Evolutionary conservation across 164 flowering plant genomes (phyloP).

Genomic region (Protea cynaroides): DNA sequence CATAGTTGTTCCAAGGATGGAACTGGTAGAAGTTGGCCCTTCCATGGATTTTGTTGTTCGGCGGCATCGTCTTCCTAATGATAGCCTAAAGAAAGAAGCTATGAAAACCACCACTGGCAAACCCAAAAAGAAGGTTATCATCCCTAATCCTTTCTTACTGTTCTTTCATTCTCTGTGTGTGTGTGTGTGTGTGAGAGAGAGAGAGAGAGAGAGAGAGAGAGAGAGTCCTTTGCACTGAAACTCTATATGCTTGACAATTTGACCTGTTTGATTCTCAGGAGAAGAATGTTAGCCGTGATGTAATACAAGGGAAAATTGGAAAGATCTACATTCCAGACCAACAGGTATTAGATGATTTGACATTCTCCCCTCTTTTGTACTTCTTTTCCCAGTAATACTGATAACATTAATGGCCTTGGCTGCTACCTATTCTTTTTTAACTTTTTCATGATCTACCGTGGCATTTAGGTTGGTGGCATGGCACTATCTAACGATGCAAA

Average conservation of each 20-base stretch:
- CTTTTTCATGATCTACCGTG: neutral
- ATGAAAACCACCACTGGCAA: conserved; percentile 56
- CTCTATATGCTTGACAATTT: neutral
- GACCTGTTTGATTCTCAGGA: conserved; percentile 36
- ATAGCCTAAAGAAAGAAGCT: conserved; percentile 62
- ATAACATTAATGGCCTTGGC: neutral
- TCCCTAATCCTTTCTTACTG: neutral
- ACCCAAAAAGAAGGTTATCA: conserved; percentile 70
- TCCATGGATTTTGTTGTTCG: conserved; percentile 89
- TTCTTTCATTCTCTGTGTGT: neutral
- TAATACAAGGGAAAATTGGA: conserved; percentile 58
- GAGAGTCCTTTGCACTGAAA: neutral
- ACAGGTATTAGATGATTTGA: conserved; percentile 34
- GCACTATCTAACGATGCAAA: conserved; percentile 45
- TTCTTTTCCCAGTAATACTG: neutral
- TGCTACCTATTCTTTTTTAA: neutral
- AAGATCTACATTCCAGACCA: conserved; percentile 88
- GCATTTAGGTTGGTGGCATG: conserved; percentile 50
- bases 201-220: neutral
- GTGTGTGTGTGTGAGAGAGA: neutral
- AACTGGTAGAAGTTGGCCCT: conserved; percentile 91
- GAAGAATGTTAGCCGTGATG: conserved; percentile 71
- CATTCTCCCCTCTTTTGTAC: neutral
- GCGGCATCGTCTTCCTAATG: conserved; percentile 86
- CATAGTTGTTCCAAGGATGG: conserved; percentile 74